Evolutionary conservation across 2,329 filamentous ascomycete genomes (phyloP).

Genomic region (Sarocladium strictum): DNA sequence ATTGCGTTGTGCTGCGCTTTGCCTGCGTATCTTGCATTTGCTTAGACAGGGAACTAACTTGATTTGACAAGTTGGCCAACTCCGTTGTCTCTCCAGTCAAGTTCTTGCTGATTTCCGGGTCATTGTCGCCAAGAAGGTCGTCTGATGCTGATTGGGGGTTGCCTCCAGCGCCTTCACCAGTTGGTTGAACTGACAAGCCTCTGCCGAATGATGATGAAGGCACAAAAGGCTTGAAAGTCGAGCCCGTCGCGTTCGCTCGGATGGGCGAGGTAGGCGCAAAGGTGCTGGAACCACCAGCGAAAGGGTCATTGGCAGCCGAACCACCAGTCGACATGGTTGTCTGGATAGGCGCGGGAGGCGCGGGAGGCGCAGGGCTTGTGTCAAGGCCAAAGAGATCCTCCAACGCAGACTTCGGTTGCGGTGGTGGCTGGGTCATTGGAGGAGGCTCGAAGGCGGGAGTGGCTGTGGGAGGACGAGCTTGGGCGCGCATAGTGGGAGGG

Average conservation of each 20-base stretch:
- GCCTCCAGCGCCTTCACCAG: conserved; percentile 51
- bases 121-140: conserved; percentile 85
- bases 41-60: conserved; percentile 82
- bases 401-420: conserved; percentile 70
- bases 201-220: conserved; percentile 91
- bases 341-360: conserved; percentile 48
- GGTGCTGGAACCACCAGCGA: conserved; percentile 43
- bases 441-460: conserved; percentile 46
- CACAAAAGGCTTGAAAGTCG: conserved; percentile 80
- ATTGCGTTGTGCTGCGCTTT: conserved; percentile 73
- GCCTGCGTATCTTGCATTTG: conserved; percentile 91
- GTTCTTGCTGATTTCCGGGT: conserved; percentile 82
- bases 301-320: conserved; percentile 60
- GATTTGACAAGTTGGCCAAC: conserved; percentile 91
- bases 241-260: conserved; percentile 38
- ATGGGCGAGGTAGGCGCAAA: conserved; percentile 48
- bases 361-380: conserved; percentile 39
- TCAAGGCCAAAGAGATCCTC: conserved; percentile 95
- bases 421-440: conserved; percentile 25
- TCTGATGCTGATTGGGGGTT: conserved; percentile 53
- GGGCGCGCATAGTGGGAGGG: conserved; percentile 76
- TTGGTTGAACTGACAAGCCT: conserved; percentile 68
- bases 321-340: conserved; percentile 66
- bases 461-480: conserved; percentile 33
- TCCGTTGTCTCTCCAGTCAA: conserved; percentile 86